Percentiles rank a stretch among this genome's conserved stretches.
Conservation (phyloP, 306 rosid genomes). For the Morella rubra region DNA sequence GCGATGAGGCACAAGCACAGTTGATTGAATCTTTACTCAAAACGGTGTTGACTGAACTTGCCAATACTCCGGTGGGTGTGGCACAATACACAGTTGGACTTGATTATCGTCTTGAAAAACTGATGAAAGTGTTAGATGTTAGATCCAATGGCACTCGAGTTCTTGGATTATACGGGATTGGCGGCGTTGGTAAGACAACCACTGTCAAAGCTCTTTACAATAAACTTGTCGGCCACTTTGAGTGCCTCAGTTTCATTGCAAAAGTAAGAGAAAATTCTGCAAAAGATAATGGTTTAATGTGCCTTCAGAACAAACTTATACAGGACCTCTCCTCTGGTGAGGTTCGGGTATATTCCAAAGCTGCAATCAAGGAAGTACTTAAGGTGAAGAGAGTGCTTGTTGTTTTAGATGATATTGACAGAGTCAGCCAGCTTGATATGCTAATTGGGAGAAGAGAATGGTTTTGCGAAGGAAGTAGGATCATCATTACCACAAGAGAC, state of each 20-base stretch:
- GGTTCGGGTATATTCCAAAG: constrained; percentile 5
- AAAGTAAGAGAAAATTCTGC: constrained; percentile 46
- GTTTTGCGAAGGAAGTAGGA: constrained; percentile 55
- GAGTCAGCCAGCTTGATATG: constrained; percentile 37
- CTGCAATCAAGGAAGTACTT: constrained; percentile 21
- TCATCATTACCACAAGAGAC: constrained; percentile 60
- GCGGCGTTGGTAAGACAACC: constrained; percentile 76
- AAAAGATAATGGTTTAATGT: constrained; percentile 32
- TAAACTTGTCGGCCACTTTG: constrained; percentile 39
- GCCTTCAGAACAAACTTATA: constrained; percentile 40
- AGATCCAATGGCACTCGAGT: constrained; percentile 40
- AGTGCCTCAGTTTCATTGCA: constrained; percentile 45
- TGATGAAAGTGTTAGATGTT: constrained; percentile 30
- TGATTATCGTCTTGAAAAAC: constrained; percentile 33
- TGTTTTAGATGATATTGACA: constrained; percentile 62
- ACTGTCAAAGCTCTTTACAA: constrained; percentile 60
- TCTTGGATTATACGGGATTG: constrained; percentile 56
- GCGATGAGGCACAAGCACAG: background rate
- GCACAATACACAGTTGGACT: constrained; percentile 53
- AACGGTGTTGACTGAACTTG: constrained; percentile 40
- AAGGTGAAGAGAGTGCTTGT: constrained; percentile 41
- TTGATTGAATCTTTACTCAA: constrained; percentile 32
- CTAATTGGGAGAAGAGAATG: constrained; percentile 40
- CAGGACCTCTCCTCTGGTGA: constrained; percentile 16
- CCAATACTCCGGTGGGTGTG: constrained; percentile 42